These are phyloP conservation scores for Borealophlyctis nickersoniae DNA, from an alignment of 192 early-diverging fungal genomes.

Conservation along the genomic window DNA sequence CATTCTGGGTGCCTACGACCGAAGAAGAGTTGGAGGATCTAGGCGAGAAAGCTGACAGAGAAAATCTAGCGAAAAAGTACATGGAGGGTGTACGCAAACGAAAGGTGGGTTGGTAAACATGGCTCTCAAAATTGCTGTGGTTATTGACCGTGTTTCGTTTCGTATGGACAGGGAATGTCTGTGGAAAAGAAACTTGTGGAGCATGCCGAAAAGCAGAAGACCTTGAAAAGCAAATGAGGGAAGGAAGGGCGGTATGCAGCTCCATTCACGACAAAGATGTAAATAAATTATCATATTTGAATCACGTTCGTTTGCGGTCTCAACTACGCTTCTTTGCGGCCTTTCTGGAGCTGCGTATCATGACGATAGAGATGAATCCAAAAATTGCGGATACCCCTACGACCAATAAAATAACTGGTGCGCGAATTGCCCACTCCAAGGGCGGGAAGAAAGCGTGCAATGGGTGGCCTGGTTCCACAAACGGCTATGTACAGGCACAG, in stretches of 20 bases:
- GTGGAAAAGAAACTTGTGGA: slow-evolving; percentile 88
- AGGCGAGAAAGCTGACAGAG: slow-evolving; percentile 94
- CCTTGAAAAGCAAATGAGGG: slow-evolving; percentile 65
- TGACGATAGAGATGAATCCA: slow-evolving; percentile 78
- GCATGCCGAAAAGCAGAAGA: slow-evolving; percentile 80
- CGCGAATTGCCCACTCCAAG: slow-evolving; percentile 79
- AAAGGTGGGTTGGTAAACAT: slow-evolving; percentile 50
- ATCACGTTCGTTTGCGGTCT: no score
- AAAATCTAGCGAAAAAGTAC: slow-evolving; percentile 94
- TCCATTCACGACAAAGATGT: no score
- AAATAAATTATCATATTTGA: no score
- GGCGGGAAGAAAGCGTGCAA: slow-evolving; percentile 76
- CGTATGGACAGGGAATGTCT: slow-evolving; percentile 66
- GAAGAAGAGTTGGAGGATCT: slow-evolving; percentile 97
- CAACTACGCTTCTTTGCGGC: slow-evolving; percentile 58
- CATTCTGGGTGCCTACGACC: slow-evolving; percentile 98
- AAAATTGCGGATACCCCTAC: slow-evolving; percentile 71
- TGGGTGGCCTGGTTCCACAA: slow-evolving; percentile 42
- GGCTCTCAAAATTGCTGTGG: neutral
- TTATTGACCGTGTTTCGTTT: slow-evolving; percentile 4
- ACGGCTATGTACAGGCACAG: slow-evolving; percentile 12
- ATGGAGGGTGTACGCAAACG: slow-evolving; percentile 93
- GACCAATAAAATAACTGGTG: slow-evolving; percentile 78
- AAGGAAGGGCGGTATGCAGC: no score
- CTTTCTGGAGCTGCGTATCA: slow-evolving; percentile 77